phyloP scores from a whole-genome alignment of 2,329 filamentous ascomycete species.

The Ampelomyces quisqualis region DNA sequence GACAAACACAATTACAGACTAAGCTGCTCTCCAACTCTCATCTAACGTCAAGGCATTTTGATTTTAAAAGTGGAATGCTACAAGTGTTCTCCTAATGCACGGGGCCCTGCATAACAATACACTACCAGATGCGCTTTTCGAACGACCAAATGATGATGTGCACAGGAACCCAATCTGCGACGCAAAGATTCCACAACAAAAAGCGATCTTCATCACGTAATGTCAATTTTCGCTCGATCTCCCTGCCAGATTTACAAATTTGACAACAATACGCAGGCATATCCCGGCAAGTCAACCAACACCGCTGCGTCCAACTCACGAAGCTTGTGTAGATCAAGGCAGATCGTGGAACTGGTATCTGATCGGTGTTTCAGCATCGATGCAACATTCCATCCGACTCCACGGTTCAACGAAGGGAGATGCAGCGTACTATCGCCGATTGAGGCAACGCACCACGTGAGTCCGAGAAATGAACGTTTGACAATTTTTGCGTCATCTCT shows the following conservation, averaged over 20 bases:
- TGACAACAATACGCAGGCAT: not conserved
- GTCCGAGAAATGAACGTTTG: not conserved
- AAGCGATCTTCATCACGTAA: not conserved
- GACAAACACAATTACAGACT: no score
- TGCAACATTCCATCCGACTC: not conserved
- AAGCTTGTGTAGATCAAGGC: not conserved
- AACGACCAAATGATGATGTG: no score
- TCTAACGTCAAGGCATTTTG: no score
- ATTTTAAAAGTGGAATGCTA: no score
- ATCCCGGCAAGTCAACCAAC: not conserved
- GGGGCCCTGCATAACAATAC: no score
- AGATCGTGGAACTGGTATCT: not conserved
- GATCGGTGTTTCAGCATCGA: not conserved
- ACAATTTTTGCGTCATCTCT: not conserved
- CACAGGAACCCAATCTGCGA: no score
- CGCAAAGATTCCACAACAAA: not conserved
- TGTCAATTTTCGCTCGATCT: no score
- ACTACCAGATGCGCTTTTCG: no score
- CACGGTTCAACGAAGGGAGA: not conserved
- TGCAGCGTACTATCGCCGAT: not conserved
- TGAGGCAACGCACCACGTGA: constrained; percentile 1
- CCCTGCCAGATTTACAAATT: not conserved
- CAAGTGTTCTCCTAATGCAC: no score
- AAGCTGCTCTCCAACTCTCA: no score
- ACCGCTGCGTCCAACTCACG: not conserved